Percentiles rank a stretch among this genome's conserved stretches.
phyloP scores from a whole-genome alignment of 2,329 filamentous ascomycete species.

The Fusarium drepaniforme region DNA sequence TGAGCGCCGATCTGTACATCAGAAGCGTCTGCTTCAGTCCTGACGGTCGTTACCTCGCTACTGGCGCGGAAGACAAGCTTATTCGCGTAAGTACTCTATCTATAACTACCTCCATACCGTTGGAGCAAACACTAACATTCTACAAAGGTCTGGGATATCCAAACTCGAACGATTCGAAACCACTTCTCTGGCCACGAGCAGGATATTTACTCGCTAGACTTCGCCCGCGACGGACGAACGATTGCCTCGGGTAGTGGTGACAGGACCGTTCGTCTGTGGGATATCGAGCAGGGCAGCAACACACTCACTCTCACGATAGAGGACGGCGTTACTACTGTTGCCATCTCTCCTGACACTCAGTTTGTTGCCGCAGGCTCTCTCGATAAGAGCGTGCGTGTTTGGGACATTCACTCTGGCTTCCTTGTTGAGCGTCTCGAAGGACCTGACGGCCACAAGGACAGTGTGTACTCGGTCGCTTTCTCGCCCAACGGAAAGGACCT shows the following conservation, averaged over 20 bases:
- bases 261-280: constrained; percentile 94
- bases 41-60: constrained; percentile 92
- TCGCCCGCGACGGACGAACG: constrained; percentile 90
- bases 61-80: constrained; percentile 96
- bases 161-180: constrained; percentile 84
- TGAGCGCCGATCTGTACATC: constrained; percentile 95
- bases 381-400: constrained; percentile 97
- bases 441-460: constrained; percentile 94
- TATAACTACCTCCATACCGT: not conserved
- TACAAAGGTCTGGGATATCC: constrained; percentile 92
- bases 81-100: constrained; percentile 77
- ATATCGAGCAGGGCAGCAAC: constrained; percentile 86
- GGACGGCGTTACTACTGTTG: constrained; percentile 96
- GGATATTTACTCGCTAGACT: constrained; percentile 97
- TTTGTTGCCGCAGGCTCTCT: constrained; percentile 95
- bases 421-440: constrained; percentile 93
- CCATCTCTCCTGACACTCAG: constrained; percentile 94
- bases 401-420: constrained; percentile 89
- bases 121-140: constrained; percentile 20
- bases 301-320: constrained; percentile 91
- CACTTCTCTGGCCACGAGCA: constrained; percentile 98
- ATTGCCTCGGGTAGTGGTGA: constrained; percentile 98
- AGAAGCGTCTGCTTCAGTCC: constrained; percentile 99
- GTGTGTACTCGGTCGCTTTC: constrained; percentile 96
- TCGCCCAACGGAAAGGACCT: constrained; percentile 93